Evolutionary conservation across 106 monocot genomes (phyloP).

Genomic region (Xerophyta viscosa): DNA sequence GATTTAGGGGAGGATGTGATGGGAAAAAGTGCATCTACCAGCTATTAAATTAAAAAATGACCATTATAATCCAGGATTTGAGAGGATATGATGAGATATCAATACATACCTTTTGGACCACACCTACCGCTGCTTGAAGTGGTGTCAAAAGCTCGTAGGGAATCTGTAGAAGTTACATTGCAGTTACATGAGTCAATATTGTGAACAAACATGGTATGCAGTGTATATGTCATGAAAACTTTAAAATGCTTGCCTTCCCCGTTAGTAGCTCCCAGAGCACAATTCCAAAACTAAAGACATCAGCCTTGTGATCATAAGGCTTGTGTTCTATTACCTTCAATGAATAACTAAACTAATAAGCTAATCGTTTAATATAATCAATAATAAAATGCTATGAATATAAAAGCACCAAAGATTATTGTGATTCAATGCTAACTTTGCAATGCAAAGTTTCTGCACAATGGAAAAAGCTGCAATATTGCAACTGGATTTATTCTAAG

Average conservation of each 20-base stretch:
- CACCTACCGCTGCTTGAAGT: constrained; percentile 86
- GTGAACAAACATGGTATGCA: not conserved
- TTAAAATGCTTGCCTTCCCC: constrained; percentile 48
- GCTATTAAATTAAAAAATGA: too few species aligned
- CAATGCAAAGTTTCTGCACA: too few species aligned
- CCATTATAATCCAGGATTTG: too few species aligned
- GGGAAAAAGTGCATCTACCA: too few species aligned
- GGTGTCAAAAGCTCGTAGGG: constrained; percentile 88
- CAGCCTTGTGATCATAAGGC: constrained; percentile 93
- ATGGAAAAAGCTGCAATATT: too few species aligned
- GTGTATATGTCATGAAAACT: not conserved
- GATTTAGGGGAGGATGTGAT: too few species aligned
- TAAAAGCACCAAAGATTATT: too few species aligned
- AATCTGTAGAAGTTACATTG: constrained; percentile 42
- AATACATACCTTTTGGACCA: constrained; percentile 70
- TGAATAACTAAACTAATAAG: constrained; percentile 9
- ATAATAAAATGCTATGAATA: too few species aligned
- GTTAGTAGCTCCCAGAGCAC: constrained; percentile 87
- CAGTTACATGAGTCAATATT: not conserved
- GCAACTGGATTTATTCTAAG: too few species aligned
- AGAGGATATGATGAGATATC: not conserved
- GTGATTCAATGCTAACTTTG: too few species aligned
- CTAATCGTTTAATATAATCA: not conserved
- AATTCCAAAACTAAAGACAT: constrained; percentile 88
- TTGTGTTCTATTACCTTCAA: constrained; percentile 87